A percentile compares a stretch with the other conserved stretches of the same genome.
Conservation (phyloP, 1,284 basidiomycete genomes). For the Marasmius oreades region DNA sequence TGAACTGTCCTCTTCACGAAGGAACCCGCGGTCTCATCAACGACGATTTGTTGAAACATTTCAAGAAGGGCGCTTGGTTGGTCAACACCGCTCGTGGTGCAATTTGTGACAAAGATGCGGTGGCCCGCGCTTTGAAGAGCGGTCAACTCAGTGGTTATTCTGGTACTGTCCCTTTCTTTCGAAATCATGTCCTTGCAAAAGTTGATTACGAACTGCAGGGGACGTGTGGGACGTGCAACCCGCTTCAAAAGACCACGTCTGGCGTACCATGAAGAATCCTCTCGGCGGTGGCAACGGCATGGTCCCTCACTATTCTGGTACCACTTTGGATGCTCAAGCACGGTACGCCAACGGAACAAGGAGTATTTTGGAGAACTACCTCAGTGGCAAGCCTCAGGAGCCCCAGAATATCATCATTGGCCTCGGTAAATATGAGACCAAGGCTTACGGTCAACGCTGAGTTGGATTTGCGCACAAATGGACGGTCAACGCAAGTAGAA, state of each 20-base stretch:
- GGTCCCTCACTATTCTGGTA: constrained; percentile 88
- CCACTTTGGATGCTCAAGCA: constrained; percentile 88
- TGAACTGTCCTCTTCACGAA: constrained; percentile 93
- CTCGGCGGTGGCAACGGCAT: constrained; percentile 81
- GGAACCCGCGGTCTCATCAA: constrained; percentile 81
- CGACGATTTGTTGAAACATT: constrained; percentile 79
- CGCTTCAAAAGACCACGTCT: constrained; percentile 82
- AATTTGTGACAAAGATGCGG: constrained; percentile 83
- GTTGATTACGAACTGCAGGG: constrained; percentile 46
- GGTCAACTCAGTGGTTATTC: constrained; percentile 69
- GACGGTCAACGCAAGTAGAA: neutral
- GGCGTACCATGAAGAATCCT: constrained; percentile 81
- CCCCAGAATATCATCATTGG: constrained; percentile 82
- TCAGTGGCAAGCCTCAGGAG: constrained; percentile 65
- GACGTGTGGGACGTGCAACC: constrained; percentile 83
- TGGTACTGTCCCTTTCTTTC: constrained; percentile 19
- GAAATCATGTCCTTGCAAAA: neutral
- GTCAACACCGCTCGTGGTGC: constrained; percentile 95
- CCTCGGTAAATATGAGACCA: constrained; percentile 61
- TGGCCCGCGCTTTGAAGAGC: constrained; percentile 73
- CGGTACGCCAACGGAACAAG: constrained; percentile 84
- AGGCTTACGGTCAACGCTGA: constrained; percentile 54
- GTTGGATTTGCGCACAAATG: neutral
- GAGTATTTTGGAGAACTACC: constrained; percentile 80
- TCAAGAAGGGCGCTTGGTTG: constrained; percentile 92